Evolutionary conservation across 768 basidiomycete species (phyloP), one percentile per base, ranked within the genome.

Genomic region (Boletellus sp.): DNA sequence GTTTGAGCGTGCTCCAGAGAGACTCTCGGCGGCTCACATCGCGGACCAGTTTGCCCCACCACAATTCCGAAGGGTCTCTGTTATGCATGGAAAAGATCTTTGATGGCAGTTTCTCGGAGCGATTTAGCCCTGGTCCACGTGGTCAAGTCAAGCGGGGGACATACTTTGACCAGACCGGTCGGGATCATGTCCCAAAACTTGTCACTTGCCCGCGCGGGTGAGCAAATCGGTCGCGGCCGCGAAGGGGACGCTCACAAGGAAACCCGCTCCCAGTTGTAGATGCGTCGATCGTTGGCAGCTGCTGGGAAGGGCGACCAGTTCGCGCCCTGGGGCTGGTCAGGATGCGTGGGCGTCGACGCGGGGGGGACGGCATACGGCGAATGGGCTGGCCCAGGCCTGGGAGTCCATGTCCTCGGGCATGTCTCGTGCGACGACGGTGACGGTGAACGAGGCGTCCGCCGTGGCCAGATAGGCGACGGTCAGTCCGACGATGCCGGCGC

Each of bases 381-480:
- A 78, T n/a, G 78, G 78, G 47, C 74, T 78, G 9, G 77, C 68
- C 65, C 74, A 78, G 4, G 68, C 73, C 45, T 75, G 74, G 4
- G 75, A 77, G 39, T 66, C 65, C 56, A 60, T 63, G 38, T 68
- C 63, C 39, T 66, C 54, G 2, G 70, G 69, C 64, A 72, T 70
- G 47, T 72, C 71, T 47, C 70, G 60, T 41, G 71, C 71, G 4
- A 72, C 54, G 37, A 72, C 52, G 0, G 66, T 68, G 6, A 70
- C 35, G 15, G 19, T 53, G 48, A 63, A 59, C 3, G 52, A 2
- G n/a, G 37, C 43, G 35, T 51, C 43, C 44, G 57, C 61, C 6
- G 62, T 48, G 20, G 67, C 65, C 32, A 60, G 37, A 33, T 71
- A 72, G 16, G 72, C 73, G 8, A 70, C 59, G 0, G 72, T 65